These are phyloP conservation scores for Verticillium longisporum DNA, from an alignment of 2,329 filamentous ascomycete genomes.

Conservation along the genomic window DNA sequence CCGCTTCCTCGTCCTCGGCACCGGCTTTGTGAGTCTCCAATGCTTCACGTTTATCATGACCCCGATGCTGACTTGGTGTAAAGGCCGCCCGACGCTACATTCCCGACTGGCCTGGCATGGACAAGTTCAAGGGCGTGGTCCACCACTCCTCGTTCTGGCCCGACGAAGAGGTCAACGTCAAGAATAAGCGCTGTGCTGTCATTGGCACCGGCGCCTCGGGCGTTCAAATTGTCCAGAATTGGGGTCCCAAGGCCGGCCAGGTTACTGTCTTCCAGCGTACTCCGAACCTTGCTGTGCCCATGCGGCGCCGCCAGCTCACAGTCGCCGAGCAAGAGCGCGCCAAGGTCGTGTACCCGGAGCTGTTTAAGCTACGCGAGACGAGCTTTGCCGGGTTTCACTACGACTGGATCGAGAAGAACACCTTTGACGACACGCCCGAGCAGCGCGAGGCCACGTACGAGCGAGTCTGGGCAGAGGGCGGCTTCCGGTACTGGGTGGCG, in stretches of 20 bases:
- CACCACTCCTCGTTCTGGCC: constrained; percentile 58
- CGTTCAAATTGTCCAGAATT: constrained; percentile 57
- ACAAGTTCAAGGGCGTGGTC: constrained; percentile 51
- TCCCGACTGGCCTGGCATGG: constrained; percentile 52
- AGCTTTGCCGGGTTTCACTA: constrained; percentile 55
- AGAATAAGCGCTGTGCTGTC: constrained; percentile 52
- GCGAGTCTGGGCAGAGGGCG: constrained; percentile 40
- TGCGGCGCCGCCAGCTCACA: constrained; percentile 30
- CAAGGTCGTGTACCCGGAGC: constrained; percentile 36
- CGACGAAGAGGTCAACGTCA: constrained; percentile 45
- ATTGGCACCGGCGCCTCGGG: constrained; percentile 61
- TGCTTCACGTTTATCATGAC: neutral
- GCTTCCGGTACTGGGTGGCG: constrained; percentile 48
- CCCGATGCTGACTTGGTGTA: neutral
- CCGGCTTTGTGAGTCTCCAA: constrained; percentile 36
- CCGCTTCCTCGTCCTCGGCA: constrained; percentile 45
- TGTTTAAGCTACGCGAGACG: constrained; percentile 45
- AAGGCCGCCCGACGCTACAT: constrained; percentile 53
- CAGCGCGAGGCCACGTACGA: constrained; percentile 43
- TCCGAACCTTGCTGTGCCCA: constrained; percentile 58
- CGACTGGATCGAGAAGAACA: constrained; percentile 45
- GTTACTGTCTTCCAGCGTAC: constrained; percentile 60
- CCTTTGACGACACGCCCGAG: constrained; percentile 45
- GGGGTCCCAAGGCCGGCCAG: constrained; percentile 42
- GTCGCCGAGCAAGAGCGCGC: constrained; percentile 40